These are phyloP conservation scores for Chlamydomonas sphaeroides DNA, from an alignment of 139 green algal genomes.

Conservation along the genomic window DNA sequence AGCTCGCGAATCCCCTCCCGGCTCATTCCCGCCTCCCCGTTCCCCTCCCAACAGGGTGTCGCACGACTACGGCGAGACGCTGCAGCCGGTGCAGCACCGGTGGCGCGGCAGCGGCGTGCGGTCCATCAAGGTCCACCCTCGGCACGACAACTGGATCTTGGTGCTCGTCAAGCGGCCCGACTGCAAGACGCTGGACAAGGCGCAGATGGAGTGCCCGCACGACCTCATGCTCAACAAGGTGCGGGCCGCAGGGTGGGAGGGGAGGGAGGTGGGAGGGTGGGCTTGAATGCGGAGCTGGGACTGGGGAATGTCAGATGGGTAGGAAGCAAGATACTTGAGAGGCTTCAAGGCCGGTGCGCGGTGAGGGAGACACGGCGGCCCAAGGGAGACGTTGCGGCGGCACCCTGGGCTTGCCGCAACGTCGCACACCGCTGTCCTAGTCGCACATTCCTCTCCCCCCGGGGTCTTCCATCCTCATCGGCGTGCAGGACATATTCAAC, in stretches of 20 bases:
- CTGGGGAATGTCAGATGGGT: background rate
- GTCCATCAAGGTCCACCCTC: slow-evolving; percentile 22
- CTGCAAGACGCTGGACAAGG: slow-evolving; percentile 50
- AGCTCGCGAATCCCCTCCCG: too few species aligned
- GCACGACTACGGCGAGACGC: slow-evolving; percentile 48
- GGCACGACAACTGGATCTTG: slow-evolving; percentile 55
- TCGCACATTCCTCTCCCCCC: too few species aligned
- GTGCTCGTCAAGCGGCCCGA: slow-evolving; percentile 53
- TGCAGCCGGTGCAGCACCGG: slow-evolving; percentile 15
- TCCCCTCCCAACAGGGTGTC: slow-evolving; percentile 27
- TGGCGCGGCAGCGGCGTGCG: slow-evolving; percentile 13
- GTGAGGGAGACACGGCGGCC: too few species aligned
- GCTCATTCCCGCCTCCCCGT: too few species aligned
- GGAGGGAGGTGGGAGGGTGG: too few species aligned
- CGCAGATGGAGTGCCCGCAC: slow-evolving; percentile 62
- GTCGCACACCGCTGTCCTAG: too few species aligned
- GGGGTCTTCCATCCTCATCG: too few species aligned
- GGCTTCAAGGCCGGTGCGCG: too few species aligned
- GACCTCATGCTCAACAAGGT: slow-evolving; percentile 80
- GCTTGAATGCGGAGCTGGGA: background rate
- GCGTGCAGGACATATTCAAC: slow-evolving; percentile 67
- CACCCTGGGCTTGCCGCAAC: too few species aligned
- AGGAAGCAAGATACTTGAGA: too few species aligned
- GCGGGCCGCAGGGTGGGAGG: background rate
- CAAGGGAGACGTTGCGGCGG: too few species aligned